Percentiles rank a stretch among this genome's conserved stretches.
Conservation (phyloP, 1,284 basidiomycete species). For the Cutaneotrichosporon cavernicola region DNA sequence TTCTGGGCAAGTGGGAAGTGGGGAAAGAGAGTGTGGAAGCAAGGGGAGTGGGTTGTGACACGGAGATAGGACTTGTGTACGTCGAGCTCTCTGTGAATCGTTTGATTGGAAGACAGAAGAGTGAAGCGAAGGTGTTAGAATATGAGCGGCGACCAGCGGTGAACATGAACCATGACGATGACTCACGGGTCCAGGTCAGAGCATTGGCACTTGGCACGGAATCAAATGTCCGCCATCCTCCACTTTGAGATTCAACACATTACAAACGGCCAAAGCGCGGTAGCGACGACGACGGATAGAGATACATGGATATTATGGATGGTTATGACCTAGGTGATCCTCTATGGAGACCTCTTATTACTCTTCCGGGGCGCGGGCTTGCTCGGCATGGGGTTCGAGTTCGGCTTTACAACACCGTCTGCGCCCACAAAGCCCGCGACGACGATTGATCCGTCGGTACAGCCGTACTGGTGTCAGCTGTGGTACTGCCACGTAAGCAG, state of each 20-base stretch:
- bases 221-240: conserved; percentile 1
- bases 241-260: background rate
- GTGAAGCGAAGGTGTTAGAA: background rate
- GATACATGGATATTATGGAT: background rate
- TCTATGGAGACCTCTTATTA: background rate
- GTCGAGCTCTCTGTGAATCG: background rate
- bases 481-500: no score
- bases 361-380: background rate
- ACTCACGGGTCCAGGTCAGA: background rate
- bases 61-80: background rate
- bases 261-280: background rate
- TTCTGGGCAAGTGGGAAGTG: conserved; percentile 19
- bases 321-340: background rate
- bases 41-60: background rate
- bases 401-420: background rate
- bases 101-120: background rate
- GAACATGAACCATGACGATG: conserved; percentile 9
- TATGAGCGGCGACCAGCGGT: background rate
- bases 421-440: conserved; percentile 32
- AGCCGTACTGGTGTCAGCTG: conserved; percentile 39
- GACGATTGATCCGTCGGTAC: conserved; percentile 42
- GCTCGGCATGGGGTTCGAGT: background rate
- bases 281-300: background rate
- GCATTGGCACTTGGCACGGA: background rate
- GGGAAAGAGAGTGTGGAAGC: background rate